Conservation (phyloP, 2,329 filamentous ascomycete species). For the Nothomitra cinnamomea region DNA sequence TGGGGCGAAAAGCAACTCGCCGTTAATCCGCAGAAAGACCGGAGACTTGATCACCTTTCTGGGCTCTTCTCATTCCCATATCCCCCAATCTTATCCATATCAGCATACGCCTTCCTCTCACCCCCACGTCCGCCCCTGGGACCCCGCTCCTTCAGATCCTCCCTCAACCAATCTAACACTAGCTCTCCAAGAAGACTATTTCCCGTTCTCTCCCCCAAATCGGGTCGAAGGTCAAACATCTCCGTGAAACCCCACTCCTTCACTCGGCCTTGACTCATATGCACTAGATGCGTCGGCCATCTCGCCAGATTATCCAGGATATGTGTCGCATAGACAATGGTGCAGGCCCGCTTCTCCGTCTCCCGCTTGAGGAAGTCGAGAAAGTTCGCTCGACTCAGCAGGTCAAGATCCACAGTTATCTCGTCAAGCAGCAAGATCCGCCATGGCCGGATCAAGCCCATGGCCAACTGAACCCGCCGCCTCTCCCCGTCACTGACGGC, state of each 20-base stretch:
- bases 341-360: conserved; percentile 67
- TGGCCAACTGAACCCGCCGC: conserved; percentile 80
- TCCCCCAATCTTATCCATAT: conserved; percentile 40
- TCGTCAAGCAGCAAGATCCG: conserved; percentile 81
- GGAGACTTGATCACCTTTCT: not conserved
- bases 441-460: conserved; percentile 90
- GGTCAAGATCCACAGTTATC: conserved; percentile 90
- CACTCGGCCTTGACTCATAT: conserved; percentile 81
- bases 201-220: conserved; percentile 28
- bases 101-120: conserved; percentile 34
- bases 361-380: conserved; percentile 72
- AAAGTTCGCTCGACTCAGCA: conserved; percentile 72
- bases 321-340: conserved; percentile 94
- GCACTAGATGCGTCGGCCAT: conserved; percentile 90
- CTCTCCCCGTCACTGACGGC: conserved; percentile 87
- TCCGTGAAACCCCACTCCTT: conserved; percentile 71
- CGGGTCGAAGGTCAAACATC: conserved; percentile 39
- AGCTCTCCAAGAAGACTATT: conserved; percentile 78
- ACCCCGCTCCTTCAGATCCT: conserved; percentile 63
- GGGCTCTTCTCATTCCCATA: conserved; percentile 41
- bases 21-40: no score
- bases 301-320: conserved; percentile 87
- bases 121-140: conserved; percentile 48
- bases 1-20: no score
- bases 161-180: conserved; percentile 71